Evolutionary conservation across 139 green algal genomes (phyloP), one percentile per base, ranked within the genome.

Genomic region (Chlorella sorokiniana): DNA sequence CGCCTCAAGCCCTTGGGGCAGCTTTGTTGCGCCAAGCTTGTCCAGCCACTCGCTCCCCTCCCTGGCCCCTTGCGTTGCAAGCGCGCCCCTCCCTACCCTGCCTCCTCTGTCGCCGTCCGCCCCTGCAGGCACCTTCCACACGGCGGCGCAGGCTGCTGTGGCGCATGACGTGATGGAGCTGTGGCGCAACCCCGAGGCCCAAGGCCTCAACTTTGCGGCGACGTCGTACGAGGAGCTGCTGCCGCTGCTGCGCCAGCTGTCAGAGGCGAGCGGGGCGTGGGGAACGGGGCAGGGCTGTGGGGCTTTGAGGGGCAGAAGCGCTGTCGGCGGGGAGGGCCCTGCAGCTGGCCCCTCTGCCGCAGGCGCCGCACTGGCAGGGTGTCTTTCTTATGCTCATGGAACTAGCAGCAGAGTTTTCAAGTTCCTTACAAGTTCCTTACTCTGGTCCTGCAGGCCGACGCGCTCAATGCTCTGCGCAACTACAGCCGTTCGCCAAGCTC

Each of bases 111-210:
- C 51, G 18, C 23, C 23, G 16, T 65, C 56, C 27, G 4, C 45
- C 11, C 44, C n/a, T n/a, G 31, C 72, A 79, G 73, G 73, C 73
- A 79, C 73, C 37, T 79, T 79, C 38, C 73, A 79, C 73, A 79
- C 73, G 1, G 73, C 73, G 16, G 73, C 51, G 52, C 73, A 79
- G 73, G 73, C 73, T 11, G 73, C 73, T 9, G 73, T 69, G 73
- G 73, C 73, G 27, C 73, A 79, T 38, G 73, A 79, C n/a, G 54
- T 79, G 5, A 79, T 79, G 73, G 73, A 79, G 73, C 37, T 79
- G 37, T 79, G 73, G 73, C 73, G 73, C 54, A 79, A 69, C 73
- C 37, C 52, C 11, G 23, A 31, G 27, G 73, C 73, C 14, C 73
- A 79, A 54, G 73, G 73, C 54, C 73, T 79, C 37, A 79, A 79